phyloP scores from a whole-genome alignment of 495 filamentous ascomycete species.

The Talaromyces nanjingensis region DNA sequence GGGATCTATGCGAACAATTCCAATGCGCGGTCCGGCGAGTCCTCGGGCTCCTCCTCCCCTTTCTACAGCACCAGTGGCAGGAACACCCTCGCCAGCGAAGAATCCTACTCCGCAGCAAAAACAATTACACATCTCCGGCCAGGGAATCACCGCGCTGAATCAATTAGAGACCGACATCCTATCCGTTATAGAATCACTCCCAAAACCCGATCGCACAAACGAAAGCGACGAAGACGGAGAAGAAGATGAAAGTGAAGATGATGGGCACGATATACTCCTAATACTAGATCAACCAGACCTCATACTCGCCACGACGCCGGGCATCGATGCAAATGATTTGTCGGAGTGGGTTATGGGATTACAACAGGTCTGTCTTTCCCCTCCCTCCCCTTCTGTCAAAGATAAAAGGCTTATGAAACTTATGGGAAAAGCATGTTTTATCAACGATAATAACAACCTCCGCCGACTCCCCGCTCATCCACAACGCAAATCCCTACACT shows the following conservation, averaged over 20 bases:
- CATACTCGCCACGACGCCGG: conserved; percentile 40
- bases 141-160: conserved; percentile 27
- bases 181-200: conserved; percentile 20
- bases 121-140: conserved; percentile 30
- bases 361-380: conserved; percentile 30
- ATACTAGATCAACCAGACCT: conserved; percentile 47
- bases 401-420: neutral
- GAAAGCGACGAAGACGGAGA: conserved; percentile 8
- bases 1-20: neutral
- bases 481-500: conserved; percentile 27
- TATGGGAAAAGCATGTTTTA: no score
- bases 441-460: conserved; percentile 59
- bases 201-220: neutral
- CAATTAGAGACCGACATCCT: conserved; percentile 32
- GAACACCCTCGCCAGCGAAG: neutral
- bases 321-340: conserved; percentile 39
- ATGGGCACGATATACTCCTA: conserved; percentile 29
- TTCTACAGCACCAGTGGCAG: neutral
- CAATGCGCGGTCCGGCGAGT: conserved; percentile 1
- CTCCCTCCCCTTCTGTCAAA: neutral
- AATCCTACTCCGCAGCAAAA: conserved; percentile 13
- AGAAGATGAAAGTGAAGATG: conserved; percentile 15
- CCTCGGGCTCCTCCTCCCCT: neutral
- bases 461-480: conserved; percentile 64
- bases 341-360: conserved; percentile 37